phyloP scores from a whole-genome alignment of 345 rosid genomes.

The Physaria fendleri region DNA sequence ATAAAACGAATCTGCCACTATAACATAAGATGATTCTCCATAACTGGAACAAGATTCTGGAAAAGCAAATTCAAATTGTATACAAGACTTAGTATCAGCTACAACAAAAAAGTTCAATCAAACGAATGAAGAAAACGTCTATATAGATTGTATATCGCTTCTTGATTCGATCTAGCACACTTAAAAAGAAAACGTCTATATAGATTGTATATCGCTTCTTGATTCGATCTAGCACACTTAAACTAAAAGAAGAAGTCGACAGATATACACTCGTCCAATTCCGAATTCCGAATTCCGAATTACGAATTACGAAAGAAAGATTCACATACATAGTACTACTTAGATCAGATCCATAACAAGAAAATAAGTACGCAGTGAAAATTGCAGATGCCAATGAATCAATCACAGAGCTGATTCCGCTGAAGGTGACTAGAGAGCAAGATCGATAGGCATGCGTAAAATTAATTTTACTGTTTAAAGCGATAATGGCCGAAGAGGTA shows the following conservation, averaged over 20 bases:
- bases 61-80: no score
- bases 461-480: neutral
- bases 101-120: neutral
- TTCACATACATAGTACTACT: neutral
- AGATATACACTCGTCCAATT: neutral
- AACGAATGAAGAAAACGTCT: neutral
- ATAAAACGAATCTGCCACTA: neutral
- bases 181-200: neutral
- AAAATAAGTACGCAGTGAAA: neutral
- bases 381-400: neutral
- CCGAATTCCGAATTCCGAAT: no score
- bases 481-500: conserved; percentile 4
- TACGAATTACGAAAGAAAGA: neutral
- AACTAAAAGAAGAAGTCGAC: neutral
- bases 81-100: no score
- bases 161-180: no score
- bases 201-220: neutral
- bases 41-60: neutral
- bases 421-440: neutral
- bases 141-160: neutral
- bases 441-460: neutral
- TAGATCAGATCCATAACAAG: conserved; percentile 5
- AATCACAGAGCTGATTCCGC: conserved; percentile 7
- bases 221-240: conserved; percentile 5
- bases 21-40: neutral